Evolutionary conservation across 2,329 filamentous ascomycete genomes (phyloP).

Genomic region (Colletotrichum nymphaeae): DNA sequence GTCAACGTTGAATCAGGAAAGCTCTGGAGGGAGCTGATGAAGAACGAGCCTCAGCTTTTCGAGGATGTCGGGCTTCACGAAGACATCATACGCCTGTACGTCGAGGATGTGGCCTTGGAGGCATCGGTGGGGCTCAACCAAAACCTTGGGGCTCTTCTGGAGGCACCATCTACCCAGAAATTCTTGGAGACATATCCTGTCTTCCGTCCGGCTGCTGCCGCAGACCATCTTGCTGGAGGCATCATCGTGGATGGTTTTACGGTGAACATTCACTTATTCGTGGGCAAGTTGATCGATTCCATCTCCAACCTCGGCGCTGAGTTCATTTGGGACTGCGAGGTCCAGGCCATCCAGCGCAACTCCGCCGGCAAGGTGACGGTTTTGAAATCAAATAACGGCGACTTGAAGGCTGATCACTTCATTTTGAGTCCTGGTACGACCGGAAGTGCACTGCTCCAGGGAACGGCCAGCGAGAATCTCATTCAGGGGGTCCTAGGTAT

Average conservation of each 20-base stretch:
- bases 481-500: constrained; percentile 27
- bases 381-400: not conserved
- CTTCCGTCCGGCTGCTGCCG: not conserved
- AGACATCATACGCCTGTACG: not conserved
- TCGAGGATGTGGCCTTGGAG: not conserved
- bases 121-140: not conserved
- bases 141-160: not conserved
- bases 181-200: not conserved
- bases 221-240: constrained; percentile 18
- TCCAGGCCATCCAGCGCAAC: not conserved
- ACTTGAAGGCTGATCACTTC: not conserved
- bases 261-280: constrained; percentile 27
- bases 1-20: not conserved
- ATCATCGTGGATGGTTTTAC: constrained; percentile 30
- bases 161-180: not conserved
- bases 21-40: not conserved
- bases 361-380: not conserved
- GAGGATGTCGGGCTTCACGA: not conserved
- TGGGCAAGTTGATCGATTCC: constrained; percentile 16
- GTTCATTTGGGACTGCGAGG: not conserved
- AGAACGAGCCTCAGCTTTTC: not conserved
- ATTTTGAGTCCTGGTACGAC: not conserved
- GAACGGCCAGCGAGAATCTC: constrained; percentile 16
- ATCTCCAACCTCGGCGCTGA: not conserved
- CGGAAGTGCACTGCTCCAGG: not conserved